Evolutionary conservation across 75 land plant genomes (phyloP), one percentile per base, ranked within the genome.

Genomic region (Pinus taeda): DNA sequence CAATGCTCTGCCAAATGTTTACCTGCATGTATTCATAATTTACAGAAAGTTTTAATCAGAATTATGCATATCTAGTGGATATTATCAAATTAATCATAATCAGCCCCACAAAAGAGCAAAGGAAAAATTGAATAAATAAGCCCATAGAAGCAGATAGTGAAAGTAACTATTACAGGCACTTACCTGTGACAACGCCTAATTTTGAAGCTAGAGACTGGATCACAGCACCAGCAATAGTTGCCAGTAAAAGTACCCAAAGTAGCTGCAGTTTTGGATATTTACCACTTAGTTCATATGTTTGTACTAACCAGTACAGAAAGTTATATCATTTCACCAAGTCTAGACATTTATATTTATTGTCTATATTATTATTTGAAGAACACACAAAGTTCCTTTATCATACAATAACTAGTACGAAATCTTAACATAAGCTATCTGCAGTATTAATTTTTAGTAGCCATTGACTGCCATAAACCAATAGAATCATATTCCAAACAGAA

Each of bases 1-100:
- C 86, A 85, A 24, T 86, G 87, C 57, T 85, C 87, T 37, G 86
- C 86, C 45, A 85, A 66, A 69, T 85, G 76, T 60, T 75, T 75
- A 11, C 76, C 76, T 75, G 76, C 74, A 55, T 55, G 12, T 24
- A 18, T 13, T 11, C 22, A 60, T 20, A 20, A 67, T 67, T 67
- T 67, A 67, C 22, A 39, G 71, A 37, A 66, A 37, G 37, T 36
- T 17, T 0, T 18, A 66, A 66, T 66, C 70, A 66, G 70, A 67
- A 67, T 18, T 26, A 30, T 39, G 7, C 71, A 67, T 29, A 67
- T 67, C 39, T 42, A 37, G 20, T 13, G 8, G 39, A 37, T 18
- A 39, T 37, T 30, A 67, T 39, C n/a, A 33, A 18, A 67, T 67
- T 67, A 67, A 39, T 20, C 71, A 36, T 67, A 39, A 67, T 33